phyloP scores from a whole-genome alignment of 257 asterid species.

The Nyctanthes arbortristis region DNA sequence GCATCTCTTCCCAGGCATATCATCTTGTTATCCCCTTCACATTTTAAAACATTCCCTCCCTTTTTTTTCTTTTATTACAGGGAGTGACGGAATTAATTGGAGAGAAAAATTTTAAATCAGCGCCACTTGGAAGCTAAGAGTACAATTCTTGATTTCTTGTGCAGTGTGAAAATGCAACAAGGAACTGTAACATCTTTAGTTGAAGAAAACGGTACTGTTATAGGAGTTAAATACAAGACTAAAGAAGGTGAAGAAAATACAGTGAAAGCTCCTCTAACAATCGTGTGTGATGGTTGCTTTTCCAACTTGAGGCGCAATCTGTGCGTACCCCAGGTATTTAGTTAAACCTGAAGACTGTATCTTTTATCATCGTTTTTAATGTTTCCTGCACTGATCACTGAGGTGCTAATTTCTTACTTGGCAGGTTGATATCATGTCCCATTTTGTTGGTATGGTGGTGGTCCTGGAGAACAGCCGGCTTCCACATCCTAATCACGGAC shows the following conservation, averaged over 20 bases:
- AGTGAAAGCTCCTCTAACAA: constrained; percentile 48
- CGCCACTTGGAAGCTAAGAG: not conserved
- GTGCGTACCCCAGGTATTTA: constrained; percentile 55
- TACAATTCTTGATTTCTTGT: constrained; percentile 12
- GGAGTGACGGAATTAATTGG: not conserved
- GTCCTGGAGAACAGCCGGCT: constrained; percentile 48
- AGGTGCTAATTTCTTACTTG: not conserved
- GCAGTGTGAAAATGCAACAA: constrained; percentile 57
- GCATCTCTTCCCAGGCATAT: constrained; percentile 53
- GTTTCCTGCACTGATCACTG: not conserved
- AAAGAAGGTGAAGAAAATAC: constrained; percentile 42
- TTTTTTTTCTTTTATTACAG: not conserved
- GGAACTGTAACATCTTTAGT: constrained; percentile 55
- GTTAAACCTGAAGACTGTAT: not conserved
- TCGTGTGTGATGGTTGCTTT: constrained; percentile 58
- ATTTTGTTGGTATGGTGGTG: constrained; percentile 55
- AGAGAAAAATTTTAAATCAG: not conserved
- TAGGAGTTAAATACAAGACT: constrained; percentile 54
- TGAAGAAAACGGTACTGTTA: constrained; percentile 46
- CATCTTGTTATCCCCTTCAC: not conserved
- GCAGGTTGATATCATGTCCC: constrained; percentile 46
- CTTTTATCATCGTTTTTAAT: not conserved
- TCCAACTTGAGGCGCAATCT: constrained; percentile 51
- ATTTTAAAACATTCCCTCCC: not conserved
- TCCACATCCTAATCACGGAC: constrained; percentile 51